Evolutionary conservation across 169 alveolate species (phyloP).

Genomic region (Plasmodium malariae): DNA sequence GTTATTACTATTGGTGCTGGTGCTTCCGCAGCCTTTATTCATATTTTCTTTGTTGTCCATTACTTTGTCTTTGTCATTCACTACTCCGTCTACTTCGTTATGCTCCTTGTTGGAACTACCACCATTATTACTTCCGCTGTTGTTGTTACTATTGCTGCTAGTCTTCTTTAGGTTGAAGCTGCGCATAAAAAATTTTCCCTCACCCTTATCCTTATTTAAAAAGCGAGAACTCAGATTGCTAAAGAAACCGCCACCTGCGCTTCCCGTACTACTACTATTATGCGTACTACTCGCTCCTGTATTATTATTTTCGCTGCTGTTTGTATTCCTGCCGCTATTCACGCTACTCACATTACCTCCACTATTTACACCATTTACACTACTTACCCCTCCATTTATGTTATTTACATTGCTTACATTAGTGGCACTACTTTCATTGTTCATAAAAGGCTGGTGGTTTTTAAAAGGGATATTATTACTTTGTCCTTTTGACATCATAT

Average conservation of each 20-base stretch:
- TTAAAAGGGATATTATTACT: conserved; percentile 27
- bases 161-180: conserved; percentile 18
- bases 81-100: no score
- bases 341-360: no score
- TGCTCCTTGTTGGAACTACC: background rate
- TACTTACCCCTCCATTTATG: background rate
- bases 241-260: conserved; percentile 3
- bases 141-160: background rate
- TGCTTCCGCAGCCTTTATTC: background rate
- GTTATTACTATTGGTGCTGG: background rate
- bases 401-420: background rate
- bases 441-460: conserved; percentile 11
- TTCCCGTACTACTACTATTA: background rate
- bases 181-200: conserved; percentile 26
- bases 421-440: conserved; percentile 2
- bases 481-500: conserved; percentile 40
- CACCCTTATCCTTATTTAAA: conserved; percentile 15
- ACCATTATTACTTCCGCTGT: background rate
- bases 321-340: background rate
- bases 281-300: background rate
- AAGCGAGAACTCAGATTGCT: conserved; percentile 35
- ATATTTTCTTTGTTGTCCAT: conserved; percentile 6
- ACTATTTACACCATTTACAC: no score
- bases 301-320: background rate
- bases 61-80: no score